Evolutionary conservation across 2,329 filamentous ascomycete species (phyloP).

Genomic region (Pseudogymnoascus sp.): DNA sequence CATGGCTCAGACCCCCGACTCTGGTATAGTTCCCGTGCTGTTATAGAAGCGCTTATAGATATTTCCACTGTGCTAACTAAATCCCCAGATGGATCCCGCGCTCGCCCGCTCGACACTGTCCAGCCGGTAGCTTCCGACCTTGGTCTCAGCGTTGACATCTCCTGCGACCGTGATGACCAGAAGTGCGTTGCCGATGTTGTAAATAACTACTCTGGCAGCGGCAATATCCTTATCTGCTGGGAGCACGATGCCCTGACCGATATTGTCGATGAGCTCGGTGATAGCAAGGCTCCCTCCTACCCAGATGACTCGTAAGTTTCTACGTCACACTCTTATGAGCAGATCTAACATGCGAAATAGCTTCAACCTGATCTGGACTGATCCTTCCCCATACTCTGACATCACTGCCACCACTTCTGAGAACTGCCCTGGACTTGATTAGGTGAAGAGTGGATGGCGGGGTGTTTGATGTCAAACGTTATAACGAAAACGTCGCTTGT

Average conservation of each 20-base stretch:
- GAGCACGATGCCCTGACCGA: slow-evolving; percentile 47
- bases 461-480: not conserved
- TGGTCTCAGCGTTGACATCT: slow-evolving; percentile 46
- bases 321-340: slow-evolving; percentile 6
- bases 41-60: not conserved
- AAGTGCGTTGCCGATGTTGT: slow-evolving; percentile 47
- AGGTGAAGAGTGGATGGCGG: not conserved
- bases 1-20: slow-evolving; percentile 48
- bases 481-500: not conserved
- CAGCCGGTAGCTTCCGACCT: slow-evolving; percentile 48
- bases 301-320: slow-evolving; percentile 37
- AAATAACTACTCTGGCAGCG: slow-evolving; percentile 38
- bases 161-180: slow-evolving; percentile 48
- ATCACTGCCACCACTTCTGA: slow-evolving; percentile 43
- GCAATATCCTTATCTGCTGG: slow-evolving; percentile 57
- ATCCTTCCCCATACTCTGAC: slow-evolving; percentile 41
- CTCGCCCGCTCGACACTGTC: slow-evolving; percentile 50
- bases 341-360: slow-evolving; percentile 18
- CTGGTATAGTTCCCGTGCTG: slow-evolving; percentile 27
- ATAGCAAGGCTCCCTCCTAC: slow-evolving; percentile 41
- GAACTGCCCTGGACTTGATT: slow-evolving; percentile 46
- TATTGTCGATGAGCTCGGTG: slow-evolving; percentile 46
- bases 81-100: slow-evolving; percentile 39
- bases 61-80: not conserved
- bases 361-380: slow-evolving; percentile 52